Base-by-base conservation (phyloP, 1,284 basidiomycete species). In the Gastroboletus turbinatus region DNA sequence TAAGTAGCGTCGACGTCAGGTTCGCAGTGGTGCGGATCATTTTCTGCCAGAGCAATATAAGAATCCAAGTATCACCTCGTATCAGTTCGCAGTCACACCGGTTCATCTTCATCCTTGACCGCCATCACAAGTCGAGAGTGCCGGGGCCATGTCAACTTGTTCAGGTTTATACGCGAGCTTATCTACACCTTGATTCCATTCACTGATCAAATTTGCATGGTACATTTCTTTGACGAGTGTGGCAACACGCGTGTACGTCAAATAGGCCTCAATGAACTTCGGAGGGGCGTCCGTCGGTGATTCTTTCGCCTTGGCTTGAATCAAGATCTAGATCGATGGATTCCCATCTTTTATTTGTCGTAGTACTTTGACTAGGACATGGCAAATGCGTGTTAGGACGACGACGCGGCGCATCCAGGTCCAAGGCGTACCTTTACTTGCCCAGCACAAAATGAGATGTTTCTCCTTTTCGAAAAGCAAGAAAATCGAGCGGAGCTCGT, bases 401-500 rank as follows among this genome's bases (percentile, higher is more conserved):
- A 46, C 58, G 46, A 54, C 54, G 49, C 50, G 46, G 27, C 25
- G 21, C 40, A 52, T 32, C 40, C 36, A 46, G 33, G 45, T 16
- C 17, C 2, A 53, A 27, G 39, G 46, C 56, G 60, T 54, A 94
- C 94, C 92, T 82, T 98, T 98, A 32, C 89, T 90, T 4, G 89
- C 83, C 21, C 94, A 96, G 62, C 92, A 95, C 40, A 98, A 77
- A 55, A 98, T 90, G 30, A 79, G 81, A 30, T 98, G 75, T 66
- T 84, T 88, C 52, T 87, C 78, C 64, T 87, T 87, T 63, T 88
- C 82, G 63, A 98, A 90, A 35, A 96, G 75, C 55, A 96, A 83
- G 43, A 98, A 78, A 0, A 96, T 98, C 0, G 94, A 94, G 0
- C 96, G 96, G 68, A 98, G 98, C 73, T 98, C 96, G 73, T 95